Evolutionary conservation across 2,329 filamentous ascomycete genomes (phyloP).

Genomic region (Myriangium duriaei): DNA sequence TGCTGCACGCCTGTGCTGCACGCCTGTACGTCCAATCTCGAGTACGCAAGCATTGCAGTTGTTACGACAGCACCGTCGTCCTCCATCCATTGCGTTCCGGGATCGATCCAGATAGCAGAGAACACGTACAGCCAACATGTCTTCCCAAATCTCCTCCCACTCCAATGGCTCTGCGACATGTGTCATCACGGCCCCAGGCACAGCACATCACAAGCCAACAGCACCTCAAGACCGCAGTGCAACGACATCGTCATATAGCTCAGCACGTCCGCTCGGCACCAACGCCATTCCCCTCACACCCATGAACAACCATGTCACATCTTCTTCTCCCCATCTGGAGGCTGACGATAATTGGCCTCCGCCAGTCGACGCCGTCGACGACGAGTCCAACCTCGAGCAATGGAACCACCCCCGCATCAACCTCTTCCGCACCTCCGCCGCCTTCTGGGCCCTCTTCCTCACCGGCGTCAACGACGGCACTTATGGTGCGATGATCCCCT

Average conservation of each 20-base stretch:
- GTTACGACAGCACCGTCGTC: too few species aligned
- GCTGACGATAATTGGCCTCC: slow-evolving; percentile 1
- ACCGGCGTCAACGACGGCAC: slow-evolving; percentile 59
- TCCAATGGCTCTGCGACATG: slow-evolving; percentile 6
- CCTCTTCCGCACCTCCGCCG: slow-evolving; percentile 44
- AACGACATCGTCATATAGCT: too few species aligned
- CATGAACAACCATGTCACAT: neutral
- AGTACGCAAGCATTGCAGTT: too few species aligned
- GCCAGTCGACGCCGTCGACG: neutral
- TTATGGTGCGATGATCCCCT: slow-evolving; percentile 41
- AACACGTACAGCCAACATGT: too few species aligned
- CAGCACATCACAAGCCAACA: neutral
- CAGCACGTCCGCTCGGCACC: neutral
- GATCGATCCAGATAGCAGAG: too few species aligned
- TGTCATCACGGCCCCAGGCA: slow-evolving; percentile 1
- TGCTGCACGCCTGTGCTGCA: too few species aligned
- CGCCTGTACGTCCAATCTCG: too few species aligned
- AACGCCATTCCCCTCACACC: slow-evolving; percentile 6
- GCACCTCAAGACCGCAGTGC: slow-evolving; percentile 4
- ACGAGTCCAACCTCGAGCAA: slow-evolving; percentile 31
- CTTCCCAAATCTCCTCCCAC: too few species aligned
- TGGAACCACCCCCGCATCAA: slow-evolving; percentile 55
- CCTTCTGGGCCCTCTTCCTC: slow-evolving; percentile 50
- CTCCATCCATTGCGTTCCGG: too few species aligned
- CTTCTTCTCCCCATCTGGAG: neutral